Evolutionary conservation across 176 grass and related monocot genomes (phyloP).

Genomic region (maize (Zea mays)): DNA sequence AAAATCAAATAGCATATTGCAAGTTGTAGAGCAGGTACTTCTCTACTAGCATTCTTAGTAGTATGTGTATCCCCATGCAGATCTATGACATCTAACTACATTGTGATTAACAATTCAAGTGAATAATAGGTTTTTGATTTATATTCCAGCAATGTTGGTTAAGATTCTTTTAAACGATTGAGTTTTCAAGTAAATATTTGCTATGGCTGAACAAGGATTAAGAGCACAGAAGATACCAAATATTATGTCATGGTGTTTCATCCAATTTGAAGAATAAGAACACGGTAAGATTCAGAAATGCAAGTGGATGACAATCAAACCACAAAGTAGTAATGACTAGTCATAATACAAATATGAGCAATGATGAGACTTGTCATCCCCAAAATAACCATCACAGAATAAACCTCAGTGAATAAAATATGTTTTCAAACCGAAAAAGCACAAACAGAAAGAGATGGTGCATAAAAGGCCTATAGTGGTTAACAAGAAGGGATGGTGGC

Average conservation of each 20-base stretch:
- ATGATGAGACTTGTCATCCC: background rate
- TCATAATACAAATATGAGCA: background rate
- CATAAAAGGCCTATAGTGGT: too few species aligned
- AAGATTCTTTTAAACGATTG: background rate
- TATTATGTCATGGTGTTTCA: background rate
- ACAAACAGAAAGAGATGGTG: background rate
- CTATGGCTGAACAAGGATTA: background rate
- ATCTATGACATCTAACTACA: background rate
- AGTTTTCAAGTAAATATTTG: background rate
- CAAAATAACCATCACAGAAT: background rate
- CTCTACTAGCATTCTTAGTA: background rate
- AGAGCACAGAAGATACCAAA: background rate
- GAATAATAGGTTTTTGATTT: constrained; percentile 13
- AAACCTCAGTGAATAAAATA: background rate
- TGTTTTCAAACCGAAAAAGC: constrained; percentile 11
- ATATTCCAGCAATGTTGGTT: background rate
- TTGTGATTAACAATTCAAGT: background rate
- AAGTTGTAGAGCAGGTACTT: background rate
- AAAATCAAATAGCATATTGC: constrained; percentile 7
- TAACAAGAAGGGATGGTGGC: background rate
- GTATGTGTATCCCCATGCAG: background rate
- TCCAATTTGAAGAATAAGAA: constrained; percentile 26
- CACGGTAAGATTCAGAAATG: background rate
- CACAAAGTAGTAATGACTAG: constrained; percentile 5
- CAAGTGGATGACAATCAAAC: background rate